A percentile compares a stretch with the other conserved stretches of the same genome.
Evolutionary conservation across 805 yeast genomes (phyloP).

Genomic region (Ogataea saltuana): DNA sequence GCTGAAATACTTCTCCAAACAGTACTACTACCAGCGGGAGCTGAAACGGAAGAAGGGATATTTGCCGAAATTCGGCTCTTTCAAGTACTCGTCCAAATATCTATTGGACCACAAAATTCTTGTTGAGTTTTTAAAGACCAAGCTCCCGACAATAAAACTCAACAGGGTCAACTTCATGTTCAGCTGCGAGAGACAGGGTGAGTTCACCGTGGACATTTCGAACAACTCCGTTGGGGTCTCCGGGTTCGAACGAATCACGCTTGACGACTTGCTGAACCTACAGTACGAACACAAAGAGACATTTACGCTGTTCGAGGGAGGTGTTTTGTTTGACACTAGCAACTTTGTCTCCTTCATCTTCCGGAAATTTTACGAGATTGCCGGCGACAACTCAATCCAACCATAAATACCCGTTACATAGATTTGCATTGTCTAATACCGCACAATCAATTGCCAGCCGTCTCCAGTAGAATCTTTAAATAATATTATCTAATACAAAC

Average conservation of each 20-base stretch:
- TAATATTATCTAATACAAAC: no score
- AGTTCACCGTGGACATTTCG: conserved; percentile 72
- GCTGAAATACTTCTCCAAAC: conserved; percentile 60
- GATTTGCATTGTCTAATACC: no score
- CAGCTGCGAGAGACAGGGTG: conserved; percentile 71
- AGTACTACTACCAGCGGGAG: conserved; percentile 73
- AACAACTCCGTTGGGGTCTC: conserved; percentile 39
- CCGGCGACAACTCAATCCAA: neutral
- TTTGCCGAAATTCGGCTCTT: conserved; percentile 74
- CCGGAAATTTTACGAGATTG: conserved; percentile 65
- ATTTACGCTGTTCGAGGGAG: conserved; percentile 62
- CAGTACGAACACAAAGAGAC: conserved; percentile 68
- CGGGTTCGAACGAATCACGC: conserved; percentile 54
- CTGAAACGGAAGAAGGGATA: conserved; percentile 65
- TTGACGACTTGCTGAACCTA: conserved; percentile 68
- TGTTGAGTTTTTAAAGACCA: conserved; percentile 41
- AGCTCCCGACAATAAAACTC: conserved; percentile 44
- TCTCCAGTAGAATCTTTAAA: no score
- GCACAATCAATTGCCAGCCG: no score
- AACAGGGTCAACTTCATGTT: conserved; percentile 74
- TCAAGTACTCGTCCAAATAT: conserved; percentile 72
- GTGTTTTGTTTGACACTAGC: conserved; percentile 69
- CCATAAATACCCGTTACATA: neutral
- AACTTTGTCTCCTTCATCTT: conserved; percentile 69
- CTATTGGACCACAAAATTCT: conserved; percentile 73